phyloP scores from a whole-genome alignment of 768 basidiomycete genomes.

The Russula emetica region DNA sequence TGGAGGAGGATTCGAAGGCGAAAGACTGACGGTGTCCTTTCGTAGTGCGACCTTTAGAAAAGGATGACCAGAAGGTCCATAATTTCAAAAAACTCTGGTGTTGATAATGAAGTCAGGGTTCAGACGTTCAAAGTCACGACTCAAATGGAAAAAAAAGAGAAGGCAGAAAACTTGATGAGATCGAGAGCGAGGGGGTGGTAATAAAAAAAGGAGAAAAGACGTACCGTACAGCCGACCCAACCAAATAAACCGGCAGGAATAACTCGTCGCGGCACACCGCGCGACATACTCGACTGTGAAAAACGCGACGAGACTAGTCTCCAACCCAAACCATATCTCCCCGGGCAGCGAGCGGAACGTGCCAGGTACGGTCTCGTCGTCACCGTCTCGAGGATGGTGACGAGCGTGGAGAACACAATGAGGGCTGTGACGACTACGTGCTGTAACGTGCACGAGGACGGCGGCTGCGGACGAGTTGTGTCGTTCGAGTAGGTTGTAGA shows the following conservation, averaged over 20 bases:
- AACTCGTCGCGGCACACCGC: constrained; percentile 72
- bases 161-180: no score
- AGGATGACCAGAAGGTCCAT: constrained; percentile 80
- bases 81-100: constrained; percentile 73
- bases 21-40: constrained; percentile 71
- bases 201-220: constrained; percentile 26
- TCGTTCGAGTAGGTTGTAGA: constrained; percentile 72
- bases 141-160: background rate
- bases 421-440: constrained; percentile 61
- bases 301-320: constrained; percentile 76
- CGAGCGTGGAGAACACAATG: constrained; percentile 68
- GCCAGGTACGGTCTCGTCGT: constrained; percentile 64
- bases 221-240: constrained; percentile 73
- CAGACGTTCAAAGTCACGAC: background rate
- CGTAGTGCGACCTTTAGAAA: constrained; percentile 78
- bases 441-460: constrained; percentile 75
- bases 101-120: background rate
- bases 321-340: constrained; percentile 80
- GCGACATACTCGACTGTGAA: constrained; percentile 85
- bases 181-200: no score
- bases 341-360: constrained; percentile 65
- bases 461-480: constrained; percentile 74
- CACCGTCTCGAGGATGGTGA: constrained; percentile 78
- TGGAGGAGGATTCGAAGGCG: constrained; percentile 1
- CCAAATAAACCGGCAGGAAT: constrained; percentile 51